Conservation (phyloP, 371 early-diverging fungal species). For the Apophysomyces elegans region DNA sequence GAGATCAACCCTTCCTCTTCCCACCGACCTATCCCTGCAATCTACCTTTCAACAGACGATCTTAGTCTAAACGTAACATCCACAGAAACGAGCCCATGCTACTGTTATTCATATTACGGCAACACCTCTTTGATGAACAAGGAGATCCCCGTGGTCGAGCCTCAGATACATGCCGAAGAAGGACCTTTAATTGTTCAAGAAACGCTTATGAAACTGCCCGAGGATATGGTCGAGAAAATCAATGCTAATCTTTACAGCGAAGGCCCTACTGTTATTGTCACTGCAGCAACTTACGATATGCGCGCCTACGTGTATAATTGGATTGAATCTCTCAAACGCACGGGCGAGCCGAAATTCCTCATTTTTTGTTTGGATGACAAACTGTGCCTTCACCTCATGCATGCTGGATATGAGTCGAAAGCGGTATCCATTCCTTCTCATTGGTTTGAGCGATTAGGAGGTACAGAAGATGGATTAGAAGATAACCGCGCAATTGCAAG, state of each 20-base stretch:
- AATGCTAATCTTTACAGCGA: conserved; percentile 19
- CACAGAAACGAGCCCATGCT: background rate
- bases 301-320: conserved; percentile 35
- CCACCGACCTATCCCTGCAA: background rate
- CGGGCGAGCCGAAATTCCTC: conserved; percentile 26
- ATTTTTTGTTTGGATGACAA: conserved; percentile 34
- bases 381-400: conserved; percentile 21
- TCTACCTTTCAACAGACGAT: background rate
- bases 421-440: conserved; percentile 24
- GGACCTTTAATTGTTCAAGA: background rate
- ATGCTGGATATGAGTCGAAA: conserved; percentile 28
- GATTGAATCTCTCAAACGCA: conserved; percentile 32
- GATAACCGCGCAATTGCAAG: conserved; percentile 19
- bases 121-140: background rate
- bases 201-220: background rate
- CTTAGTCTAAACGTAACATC: background rate
- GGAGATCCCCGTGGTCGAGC: background rate
- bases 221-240: conserved; percentile 21
- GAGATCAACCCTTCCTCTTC: background rate
- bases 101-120: background rate
- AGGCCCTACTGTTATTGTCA: conserved; percentile 18
- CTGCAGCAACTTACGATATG: conserved; percentile 31
- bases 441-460: conserved; percentile 29
- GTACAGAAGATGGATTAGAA: conserved; percentile 17
- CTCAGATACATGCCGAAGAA: conserved; percentile 1